Conservation (phyloP, 179 eudicot genomes). For the Beta macrorhiza region DNA sequence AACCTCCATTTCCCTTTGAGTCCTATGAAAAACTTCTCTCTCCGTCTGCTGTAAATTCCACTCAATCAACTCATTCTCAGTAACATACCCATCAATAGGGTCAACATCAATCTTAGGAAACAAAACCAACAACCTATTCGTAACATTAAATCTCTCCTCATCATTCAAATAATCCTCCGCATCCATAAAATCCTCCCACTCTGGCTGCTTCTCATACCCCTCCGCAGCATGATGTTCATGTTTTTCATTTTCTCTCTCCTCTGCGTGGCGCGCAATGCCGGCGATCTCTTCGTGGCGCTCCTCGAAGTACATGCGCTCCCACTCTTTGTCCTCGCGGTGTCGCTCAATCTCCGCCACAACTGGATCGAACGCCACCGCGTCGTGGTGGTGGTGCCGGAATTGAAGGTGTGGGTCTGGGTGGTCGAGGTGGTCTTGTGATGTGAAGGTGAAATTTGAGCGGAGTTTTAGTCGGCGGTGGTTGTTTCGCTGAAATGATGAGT, state of each 20-base stretch:
- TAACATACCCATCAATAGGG: slow-evolving; percentile 63
- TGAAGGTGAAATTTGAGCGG: slow-evolving; percentile 60
- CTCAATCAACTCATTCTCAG: slow-evolving; percentile 56
- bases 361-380: slow-evolving; percentile 70
- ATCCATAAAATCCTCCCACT: slow-evolving; percentile 80
- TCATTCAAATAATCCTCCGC: slow-evolving; percentile 86
- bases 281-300: slow-evolving; percentile 46
- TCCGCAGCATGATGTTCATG: slow-evolving; percentile 36
- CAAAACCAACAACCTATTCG: slow-evolving; percentile 50
- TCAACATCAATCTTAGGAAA: slow-evolving; percentile 76
- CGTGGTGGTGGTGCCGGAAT: slow-evolving; percentile 44
- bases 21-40: slow-evolving; percentile 67
- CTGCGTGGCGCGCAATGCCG: slow-evolving; percentile 19
- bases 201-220: slow-evolving; percentile 58
- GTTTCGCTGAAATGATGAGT: slow-evolving; percentile 30
- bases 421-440: slow-evolving; percentile 30
- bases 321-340: slow-evolving; percentile 57
- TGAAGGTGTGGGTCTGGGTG: slow-evolving; percentile 54
- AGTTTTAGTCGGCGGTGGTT: slow-evolving; percentile 59
- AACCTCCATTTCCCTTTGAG: slow-evolving; percentile 72
- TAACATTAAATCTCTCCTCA: slow-evolving; percentile 80
- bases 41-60: slow-evolving; percentile 61
- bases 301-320: slow-evolving; percentile 63
- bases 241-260: background rate
- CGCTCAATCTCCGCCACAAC: slow-evolving; percentile 72